Base-by-base conservation (phyloP, 805 yeast species). In the Candida glaebosa region DNA sequence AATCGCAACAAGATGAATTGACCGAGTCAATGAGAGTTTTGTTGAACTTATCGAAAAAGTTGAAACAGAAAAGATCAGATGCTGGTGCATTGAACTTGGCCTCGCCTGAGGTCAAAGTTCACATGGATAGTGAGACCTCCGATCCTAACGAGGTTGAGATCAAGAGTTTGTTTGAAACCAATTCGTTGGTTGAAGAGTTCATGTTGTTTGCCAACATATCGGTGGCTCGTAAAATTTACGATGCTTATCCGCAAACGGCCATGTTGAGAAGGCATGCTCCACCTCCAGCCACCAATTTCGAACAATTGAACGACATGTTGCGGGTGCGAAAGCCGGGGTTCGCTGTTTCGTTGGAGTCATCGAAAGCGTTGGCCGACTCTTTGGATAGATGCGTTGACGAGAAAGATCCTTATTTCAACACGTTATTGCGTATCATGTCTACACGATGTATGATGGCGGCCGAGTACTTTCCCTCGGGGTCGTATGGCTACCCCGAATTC, bases 371-470 rank as follows among this genome's bases (percentile, higher is more conserved):
- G 34, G 98, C 99, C 2, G 96, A 90, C 55, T 89, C 97, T 15
- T 71, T 93, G 39, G 99, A 93, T 59, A 75, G 87, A 43, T 88
- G 96, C 64, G 79, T 69, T 25, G 98, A 91, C 61, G 78, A 82
- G 18, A 57, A 77, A 0, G 98, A 93, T 61, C 84, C 90, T 5
- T 93, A 87, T 58, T 88, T 93, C 76, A 93, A 93, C 64, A 93
- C 97, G 0, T 73, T 93, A 53, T 73, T 91, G 5, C 82, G 99
- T 63, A 93, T 93, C 50, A 84, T 93, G 96, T 93, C 97, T 5
- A 93, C 99, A 0, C 78, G 99, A 55, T 91, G 98, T 66, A 93
- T 93, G 99, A 87, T 89, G 85, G 96, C 99, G 2, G 99, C 99
- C 2, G 97, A 91, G 60, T 93, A 93, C 59, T 93, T 93, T 68